These are phyloP conservation scores for Chenopodium quinoa DNA, from an alignment of 148 eudicot species.

Conservation along the genomic window DNA sequence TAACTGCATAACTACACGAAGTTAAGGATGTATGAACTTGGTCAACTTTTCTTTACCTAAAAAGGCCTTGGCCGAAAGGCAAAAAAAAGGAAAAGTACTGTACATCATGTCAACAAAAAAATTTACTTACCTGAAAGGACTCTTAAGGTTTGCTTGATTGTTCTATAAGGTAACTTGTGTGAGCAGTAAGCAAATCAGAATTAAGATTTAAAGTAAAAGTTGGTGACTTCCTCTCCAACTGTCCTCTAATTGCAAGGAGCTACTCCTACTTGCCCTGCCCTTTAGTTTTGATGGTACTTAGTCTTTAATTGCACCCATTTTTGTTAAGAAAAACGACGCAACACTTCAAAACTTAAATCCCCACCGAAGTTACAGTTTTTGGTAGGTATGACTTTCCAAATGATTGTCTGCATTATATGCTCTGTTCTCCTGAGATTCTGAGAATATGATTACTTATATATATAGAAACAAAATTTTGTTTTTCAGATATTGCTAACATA, in stretches of 20 bases:
- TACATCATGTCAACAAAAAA: background rate
- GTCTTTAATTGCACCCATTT: constrained; percentile 7
- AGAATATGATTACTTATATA: background rate
- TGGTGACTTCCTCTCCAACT: constrained; percentile 43
- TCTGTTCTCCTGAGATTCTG: constrained; percentile 15
- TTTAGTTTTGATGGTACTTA: background rate
- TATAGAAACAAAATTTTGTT: background rate
- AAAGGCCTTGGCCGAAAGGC: background rate
- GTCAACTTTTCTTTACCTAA: background rate
- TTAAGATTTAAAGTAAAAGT: constrained; percentile 22
- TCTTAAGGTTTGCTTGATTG: constrained; percentile 1
- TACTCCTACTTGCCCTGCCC: constrained; percentile 17
- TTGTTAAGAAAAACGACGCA: constrained; percentile 32
- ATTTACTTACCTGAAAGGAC: background rate
- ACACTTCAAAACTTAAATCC: constrained; percentile 13
- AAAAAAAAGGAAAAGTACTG: background rate
- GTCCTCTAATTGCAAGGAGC: constrained; percentile 29
- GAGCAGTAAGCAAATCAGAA: background rate
- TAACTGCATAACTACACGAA: background rate
- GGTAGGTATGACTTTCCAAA: constrained; percentile 11
- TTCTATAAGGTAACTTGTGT: constrained; percentile 22
- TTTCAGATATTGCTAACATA: background rate
- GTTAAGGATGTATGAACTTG: background rate
- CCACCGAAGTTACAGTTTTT: constrained; percentile 16
- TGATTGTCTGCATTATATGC: constrained; percentile 19